Percentiles rank a stretch among this genome's conserved stretches.
phyloP scores from a whole-genome alignment of 495 filamentous ascomycete genomes.

The Astrothelium subdiscretum region DNA sequence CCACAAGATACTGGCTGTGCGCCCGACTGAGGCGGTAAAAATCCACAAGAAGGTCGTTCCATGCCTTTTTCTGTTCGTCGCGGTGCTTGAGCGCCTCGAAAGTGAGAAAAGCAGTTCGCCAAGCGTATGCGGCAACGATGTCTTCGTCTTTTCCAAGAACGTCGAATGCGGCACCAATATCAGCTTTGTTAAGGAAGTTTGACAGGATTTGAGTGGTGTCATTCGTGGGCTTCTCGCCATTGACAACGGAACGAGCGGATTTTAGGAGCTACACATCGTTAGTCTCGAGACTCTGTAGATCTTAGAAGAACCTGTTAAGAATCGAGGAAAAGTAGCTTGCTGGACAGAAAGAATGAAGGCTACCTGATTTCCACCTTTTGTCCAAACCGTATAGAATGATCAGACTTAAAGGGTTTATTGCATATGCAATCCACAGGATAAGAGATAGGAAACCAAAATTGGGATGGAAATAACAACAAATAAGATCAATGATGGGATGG shows the following conservation, averaged over 20 bases:
- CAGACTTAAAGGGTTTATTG: too few relatives aligned
- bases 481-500: too few relatives aligned
- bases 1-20: conserved; percentile 56
- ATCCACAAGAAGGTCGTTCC: conserved; percentile 61
- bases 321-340: too few relatives aligned
- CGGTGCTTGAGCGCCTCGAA: conserved; percentile 62
- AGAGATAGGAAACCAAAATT: too few relatives aligned
- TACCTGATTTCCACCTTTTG: too few relatives aligned
- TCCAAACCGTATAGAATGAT: too few relatives aligned
- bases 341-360: too few relatives aligned
- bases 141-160: conserved; percentile 50
- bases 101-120: conserved; percentile 55
- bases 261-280: conserved; percentile 37
- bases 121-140: conserved; percentile 57
- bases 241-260: conserved; percentile 50
- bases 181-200: conserved; percentile 45
- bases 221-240: conserved; percentile 42
- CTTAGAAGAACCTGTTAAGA: too few relatives aligned
- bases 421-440: too few relatives aligned
- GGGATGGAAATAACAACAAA: too few relatives aligned
- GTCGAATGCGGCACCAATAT: conserved; percentile 58
- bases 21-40: conserved; percentile 61
- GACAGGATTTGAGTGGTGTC: conserved; percentile 48
- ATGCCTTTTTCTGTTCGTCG: conserved; percentile 54
- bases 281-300: too few relatives aligned